These are phyloP conservation scores for Adansonia madagascariensis DNA, from an alignment of 441 rosid species.

Conservation along the genomic window DNA sequence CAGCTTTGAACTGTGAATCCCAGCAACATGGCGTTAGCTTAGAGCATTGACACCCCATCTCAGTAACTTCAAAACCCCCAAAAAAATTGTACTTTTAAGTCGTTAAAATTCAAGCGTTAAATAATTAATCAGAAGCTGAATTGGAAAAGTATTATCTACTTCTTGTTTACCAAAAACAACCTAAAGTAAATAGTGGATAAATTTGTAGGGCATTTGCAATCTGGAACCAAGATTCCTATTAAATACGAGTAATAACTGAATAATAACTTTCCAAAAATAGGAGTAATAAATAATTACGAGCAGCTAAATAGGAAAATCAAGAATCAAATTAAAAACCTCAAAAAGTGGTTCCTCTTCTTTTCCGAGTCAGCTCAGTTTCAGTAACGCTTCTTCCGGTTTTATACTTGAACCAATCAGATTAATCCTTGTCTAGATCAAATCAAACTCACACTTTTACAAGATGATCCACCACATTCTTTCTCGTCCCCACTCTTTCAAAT, in stretches of 20 bases:
- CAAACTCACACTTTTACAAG: conserved; percentile 30
- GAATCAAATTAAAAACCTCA: conserved; percentile 13
- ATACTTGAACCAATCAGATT: conserved; percentile 37
- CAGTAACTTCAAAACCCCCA: conserved; percentile 10
- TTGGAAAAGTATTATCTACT: background rate
- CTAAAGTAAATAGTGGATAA: background rate
- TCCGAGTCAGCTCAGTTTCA: conserved; percentile 37
- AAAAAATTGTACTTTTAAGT: background rate
- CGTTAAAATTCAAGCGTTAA: conserved; percentile 4
- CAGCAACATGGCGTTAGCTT: conserved; percentile 62
- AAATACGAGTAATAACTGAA: conserved; percentile 7
- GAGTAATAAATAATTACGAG: background rate
- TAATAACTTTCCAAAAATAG: conserved; percentile 10
- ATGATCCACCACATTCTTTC: conserved; percentile 30
- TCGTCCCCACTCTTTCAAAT: conserved; percentile 16
- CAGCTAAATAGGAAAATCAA: background rate
- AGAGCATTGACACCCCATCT: conserved; percentile 76
- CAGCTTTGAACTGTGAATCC: conserved; percentile 61
- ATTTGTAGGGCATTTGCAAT: background rate
- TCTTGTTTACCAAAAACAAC: background rate
- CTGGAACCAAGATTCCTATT: background rate
- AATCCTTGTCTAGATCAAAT: conserved; percentile 35
- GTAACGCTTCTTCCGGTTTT: background rate
- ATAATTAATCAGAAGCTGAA: conserved; percentile 15
- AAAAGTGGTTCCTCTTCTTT: conserved; percentile 28